Percentiles rank a stretch among this genome's conserved stretches.
Conservation (phyloP, 2,329 filamentous ascomycete species). For the Neobulgaria alba region DNA sequence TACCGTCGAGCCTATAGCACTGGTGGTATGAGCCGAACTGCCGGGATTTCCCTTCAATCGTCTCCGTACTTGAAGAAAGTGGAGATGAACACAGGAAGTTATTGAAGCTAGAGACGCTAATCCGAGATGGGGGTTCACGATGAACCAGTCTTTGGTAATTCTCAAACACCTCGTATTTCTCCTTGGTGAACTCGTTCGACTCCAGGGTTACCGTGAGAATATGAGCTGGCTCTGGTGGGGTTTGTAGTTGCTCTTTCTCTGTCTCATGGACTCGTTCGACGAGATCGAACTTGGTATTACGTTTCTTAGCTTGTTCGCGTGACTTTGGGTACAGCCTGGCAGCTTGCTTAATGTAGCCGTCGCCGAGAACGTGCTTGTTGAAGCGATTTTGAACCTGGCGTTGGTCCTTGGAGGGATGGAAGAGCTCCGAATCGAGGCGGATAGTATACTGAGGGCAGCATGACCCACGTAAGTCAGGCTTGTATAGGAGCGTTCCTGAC, state of each 20-base stretch:
- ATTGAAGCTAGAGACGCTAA: constrained; percentile 53
- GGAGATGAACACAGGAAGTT: constrained; percentile 69
- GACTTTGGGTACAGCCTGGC: constrained; percentile 57
- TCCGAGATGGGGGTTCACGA: constrained; percentile 51
- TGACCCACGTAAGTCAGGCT: constrained; percentile 67
- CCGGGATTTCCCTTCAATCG: constrained; percentile 42
- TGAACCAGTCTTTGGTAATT: constrained; percentile 72
- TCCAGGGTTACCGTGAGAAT: constrained; percentile 63
- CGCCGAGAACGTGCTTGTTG: constrained; percentile 61
- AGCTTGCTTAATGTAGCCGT: constrained; percentile 55
- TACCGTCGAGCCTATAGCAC: constrained; percentile 70
- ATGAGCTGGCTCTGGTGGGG: constrained; percentile 57
- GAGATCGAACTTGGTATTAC: constrained; percentile 61
- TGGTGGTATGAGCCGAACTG: constrained; percentile 70
- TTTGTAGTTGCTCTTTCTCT: constrained; percentile 40
- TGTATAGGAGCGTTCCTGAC: constrained; percentile 63
- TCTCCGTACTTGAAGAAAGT: constrained; percentile 38
- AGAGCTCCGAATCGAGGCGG: constrained; percentile 56
- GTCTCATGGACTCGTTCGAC: constrained; percentile 59
- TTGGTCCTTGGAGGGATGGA: constrained; percentile 63
- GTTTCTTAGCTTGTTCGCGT: constrained; percentile 54
- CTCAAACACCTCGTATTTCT: constrained; percentile 65
- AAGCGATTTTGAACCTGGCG: constrained; percentile 70
- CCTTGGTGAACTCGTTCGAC: constrained; percentile 59
- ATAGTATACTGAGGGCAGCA: constrained; percentile 93